Percentiles rank a stretch among this genome's conserved stretches.
Evolutionary conservation across 805 yeast genomes (phyloP).

Genomic region (Metschnikowia borealis): DNA sequence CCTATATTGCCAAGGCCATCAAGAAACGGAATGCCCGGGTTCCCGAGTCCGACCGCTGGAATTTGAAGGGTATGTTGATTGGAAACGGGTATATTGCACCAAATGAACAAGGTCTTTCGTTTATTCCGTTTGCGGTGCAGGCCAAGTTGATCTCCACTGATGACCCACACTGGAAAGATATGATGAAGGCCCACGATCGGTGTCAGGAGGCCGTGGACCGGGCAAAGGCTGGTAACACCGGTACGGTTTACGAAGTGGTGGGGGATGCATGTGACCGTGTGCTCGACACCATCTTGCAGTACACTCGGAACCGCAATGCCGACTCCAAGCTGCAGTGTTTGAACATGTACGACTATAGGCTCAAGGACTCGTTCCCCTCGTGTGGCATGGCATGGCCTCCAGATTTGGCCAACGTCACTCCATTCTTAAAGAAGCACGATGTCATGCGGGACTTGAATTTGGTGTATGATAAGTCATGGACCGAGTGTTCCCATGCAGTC

Average conservation of each 20-base stretch:
- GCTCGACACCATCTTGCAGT: slow-evolving; percentile 33
- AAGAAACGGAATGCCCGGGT: slow-evolving; percentile 39
- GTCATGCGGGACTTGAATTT: slow-evolving; percentile 53
- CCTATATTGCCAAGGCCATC: slow-evolving; percentile 72
- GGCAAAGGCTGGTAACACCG: slow-evolving; percentile 20
- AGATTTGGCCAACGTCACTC: slow-evolving; percentile 45
- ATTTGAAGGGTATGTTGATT: slow-evolving; percentile 65
- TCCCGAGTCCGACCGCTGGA: slow-evolving; percentile 18
- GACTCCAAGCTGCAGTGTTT: slow-evolving; percentile 51
- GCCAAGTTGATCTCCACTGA: slow-evolving; percentile 48
- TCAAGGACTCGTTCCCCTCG: slow-evolving; percentile 69
- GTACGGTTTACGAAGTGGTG: slow-evolving; percentile 6
- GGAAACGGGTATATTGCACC: slow-evolving; percentile 98
- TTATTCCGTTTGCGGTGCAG: slow-evolving; percentile 64
- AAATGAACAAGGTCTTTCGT: slow-evolving; percentile 74
- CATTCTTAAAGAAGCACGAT: slow-evolving; percentile 45
- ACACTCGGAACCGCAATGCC: slow-evolving; percentile 25
- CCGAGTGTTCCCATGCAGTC: slow-evolving; percentile 71
- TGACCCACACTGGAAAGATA: slow-evolving; percentile 35
- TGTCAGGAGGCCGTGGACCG: slow-evolving; percentile 52
- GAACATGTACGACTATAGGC: slow-evolving; percentile 78
- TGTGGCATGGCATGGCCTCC: slow-evolving; percentile 96
- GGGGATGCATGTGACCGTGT: slow-evolving; percentile 44
- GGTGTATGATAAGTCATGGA: slow-evolving; percentile 51
- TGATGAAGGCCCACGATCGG: slow-evolving; percentile 49